phyloP scores from a whole-genome alignment of 1,139 yeast species.

The Geotrichum restrictum region DNA sequence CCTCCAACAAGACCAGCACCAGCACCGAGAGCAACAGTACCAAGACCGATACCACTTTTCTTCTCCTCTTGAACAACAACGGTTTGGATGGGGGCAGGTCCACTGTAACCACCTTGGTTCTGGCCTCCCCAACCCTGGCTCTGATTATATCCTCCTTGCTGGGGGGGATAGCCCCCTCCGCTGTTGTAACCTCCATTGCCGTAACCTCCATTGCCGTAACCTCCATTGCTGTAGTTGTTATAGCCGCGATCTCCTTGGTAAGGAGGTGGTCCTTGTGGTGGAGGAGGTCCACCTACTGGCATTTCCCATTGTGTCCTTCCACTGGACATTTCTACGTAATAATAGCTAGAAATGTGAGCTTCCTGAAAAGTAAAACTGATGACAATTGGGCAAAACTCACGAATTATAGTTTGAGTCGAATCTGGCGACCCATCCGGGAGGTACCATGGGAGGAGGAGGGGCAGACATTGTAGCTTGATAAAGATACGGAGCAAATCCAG shows the following conservation, averaged over 20 bases:
- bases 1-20: slow-evolving; percentile 84
- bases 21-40: slow-evolving; percentile 61
- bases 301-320: slow-evolving; percentile 89
- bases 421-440: slow-evolving; percentile 83
- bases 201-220: slow-evolving; percentile 7
- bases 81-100: slow-evolving; percentile 26
- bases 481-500: not conserved
- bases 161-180: no score
- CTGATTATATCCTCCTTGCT: slow-evolving; percentile 15
- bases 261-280: slow-evolving; percentile 31
- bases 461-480: not conserved
- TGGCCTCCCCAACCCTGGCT: slow-evolving; percentile 17
- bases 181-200: slow-evolving; percentile 8
- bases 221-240: slow-evolving; percentile 11
- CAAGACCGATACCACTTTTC: slow-evolving; percentile 36
- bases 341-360: slow-evolving; percentile 27
- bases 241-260: slow-evolving; percentile 3
- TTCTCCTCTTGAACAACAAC: slow-evolving; percentile 34
- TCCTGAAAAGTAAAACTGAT: no score
- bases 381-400: no score
- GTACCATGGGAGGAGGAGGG: slow-evolving; percentile 50
- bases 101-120: not conserved
- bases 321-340: slow-evolving; percentile 66
- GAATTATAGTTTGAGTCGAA: slow-evolving; percentile 77
- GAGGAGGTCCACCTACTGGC: slow-evolving; percentile 51